These are phyloP conservation scores for Trapa incisa DNA, from an alignment of 345 rosid species.

Conservation along the genomic window DNA sequence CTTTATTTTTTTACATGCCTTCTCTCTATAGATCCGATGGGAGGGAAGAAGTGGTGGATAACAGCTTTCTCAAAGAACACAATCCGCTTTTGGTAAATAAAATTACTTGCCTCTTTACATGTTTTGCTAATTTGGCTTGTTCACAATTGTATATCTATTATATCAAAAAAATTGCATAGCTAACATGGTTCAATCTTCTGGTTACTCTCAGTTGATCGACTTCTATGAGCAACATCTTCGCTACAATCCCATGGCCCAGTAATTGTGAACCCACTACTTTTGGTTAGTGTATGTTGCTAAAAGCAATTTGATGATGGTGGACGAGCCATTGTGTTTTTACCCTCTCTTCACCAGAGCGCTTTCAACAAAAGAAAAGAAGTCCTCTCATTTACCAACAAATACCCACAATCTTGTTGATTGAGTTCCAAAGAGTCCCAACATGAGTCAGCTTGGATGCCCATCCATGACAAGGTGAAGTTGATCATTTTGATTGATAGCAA, in stretches of 20 bases:
- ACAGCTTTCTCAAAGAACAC: slow-evolving; percentile 69
- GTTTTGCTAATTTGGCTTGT: neutral
- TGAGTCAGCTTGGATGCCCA: neutral
- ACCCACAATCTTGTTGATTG: neutral
- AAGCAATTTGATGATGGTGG: neutral
- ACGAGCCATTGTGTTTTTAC: neutral
- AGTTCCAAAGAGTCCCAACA: neutral
- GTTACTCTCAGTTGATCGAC: slow-evolving; percentile 51
- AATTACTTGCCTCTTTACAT: neutral
- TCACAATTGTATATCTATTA: neutral
- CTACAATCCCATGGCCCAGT: slow-evolving; percentile 35
- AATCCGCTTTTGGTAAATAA: slow-evolving; percentile 73
- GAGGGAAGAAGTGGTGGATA: slow-evolving; percentile 71
- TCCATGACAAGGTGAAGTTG: neutral
- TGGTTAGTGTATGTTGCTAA: neutral
- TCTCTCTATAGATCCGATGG: slow-evolving; percentile 69
- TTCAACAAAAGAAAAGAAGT: neutral
- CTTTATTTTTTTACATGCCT: neutral
- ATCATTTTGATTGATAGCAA: neutral
- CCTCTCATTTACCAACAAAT: slow-evolving; percentile 12
- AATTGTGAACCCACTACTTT: neutral
- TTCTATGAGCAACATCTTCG: slow-evolving; percentile 91
- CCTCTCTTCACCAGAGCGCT: neutral
- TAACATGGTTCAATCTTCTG: slow-evolving; percentile 1
- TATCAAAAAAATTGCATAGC: too few species aligned